A percentile compares a stretch with the other conserved stretches of the same genome.
These are phyloP conservation scores for Neofusicoccum parvum DNA, from an alignment of 2,329 filamentous ascomycete species.

Conservation along the genomic window DNA sequence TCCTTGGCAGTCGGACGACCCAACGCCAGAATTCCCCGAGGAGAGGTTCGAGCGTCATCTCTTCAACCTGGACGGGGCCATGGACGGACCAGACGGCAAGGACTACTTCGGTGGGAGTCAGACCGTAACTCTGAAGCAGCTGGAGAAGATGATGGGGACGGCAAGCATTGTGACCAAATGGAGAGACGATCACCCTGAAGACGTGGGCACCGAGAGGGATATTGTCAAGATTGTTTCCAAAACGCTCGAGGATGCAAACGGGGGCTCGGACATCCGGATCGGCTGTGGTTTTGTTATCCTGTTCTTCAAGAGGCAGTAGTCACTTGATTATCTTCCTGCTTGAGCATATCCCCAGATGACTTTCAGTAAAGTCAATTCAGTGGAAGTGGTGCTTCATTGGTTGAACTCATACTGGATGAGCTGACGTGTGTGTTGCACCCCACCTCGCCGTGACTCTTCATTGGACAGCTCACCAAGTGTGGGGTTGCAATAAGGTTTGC, in stretches of 20 bases:
- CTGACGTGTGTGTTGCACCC: too few relatives aligned
- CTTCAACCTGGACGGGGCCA: slow-evolving; percentile 42
- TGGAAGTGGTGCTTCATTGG: too few relatives aligned
- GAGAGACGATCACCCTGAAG: slow-evolving; percentile 49
- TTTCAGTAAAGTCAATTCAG: too few relatives aligned
- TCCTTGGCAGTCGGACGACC: slow-evolving; percentile 50
- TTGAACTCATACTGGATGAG: too few relatives aligned
- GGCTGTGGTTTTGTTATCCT: background rate
- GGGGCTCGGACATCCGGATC: background rate
- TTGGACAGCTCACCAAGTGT: too few relatives aligned
- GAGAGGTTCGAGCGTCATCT: slow-evolving; percentile 44
- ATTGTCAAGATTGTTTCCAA: slow-evolving; percentile 36
- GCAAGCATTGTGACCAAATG: slow-evolving; percentile 47
- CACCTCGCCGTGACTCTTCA: too few relatives aligned
- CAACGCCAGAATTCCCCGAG: slow-evolving; percentile 43
- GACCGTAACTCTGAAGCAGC: slow-evolving; percentile 33
- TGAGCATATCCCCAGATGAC: too few relatives aligned
- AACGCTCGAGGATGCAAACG: slow-evolving; percentile 24
- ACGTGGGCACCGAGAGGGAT: slow-evolving; percentile 45
- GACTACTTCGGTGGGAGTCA: slow-evolving; percentile 31
- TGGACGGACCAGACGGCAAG: slow-evolving; percentile 26
- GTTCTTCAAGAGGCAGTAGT: slow-evolving; percentile 8
- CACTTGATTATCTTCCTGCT: too few relatives aligned
- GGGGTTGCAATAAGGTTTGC: too few relatives aligned
- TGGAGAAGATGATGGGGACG: slow-evolving; percentile 44